A percentile compares a stretch with the other conserved stretches of the same genome.
phyloP scores from a whole-genome alignment of 805 yeast genomes.

The Candida palmyrensis region DNA sequence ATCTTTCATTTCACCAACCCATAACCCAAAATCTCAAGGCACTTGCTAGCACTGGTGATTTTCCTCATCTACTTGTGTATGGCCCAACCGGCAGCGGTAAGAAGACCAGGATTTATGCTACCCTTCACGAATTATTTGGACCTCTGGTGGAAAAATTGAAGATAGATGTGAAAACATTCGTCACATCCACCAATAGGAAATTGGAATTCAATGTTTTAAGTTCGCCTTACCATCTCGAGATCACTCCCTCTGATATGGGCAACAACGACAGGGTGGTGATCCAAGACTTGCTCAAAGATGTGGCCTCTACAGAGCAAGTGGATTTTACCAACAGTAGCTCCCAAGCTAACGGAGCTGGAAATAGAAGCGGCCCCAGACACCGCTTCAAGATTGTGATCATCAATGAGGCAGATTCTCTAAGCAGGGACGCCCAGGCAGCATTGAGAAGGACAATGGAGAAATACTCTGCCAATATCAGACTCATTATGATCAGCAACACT shows the following conservation, averaged over 20 bases:
- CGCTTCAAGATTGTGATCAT: constrained; percentile 78
- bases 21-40: constrained; percentile 63
- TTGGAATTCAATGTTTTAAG: constrained; percentile 91
- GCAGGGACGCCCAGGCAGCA: constrained; percentile 95
- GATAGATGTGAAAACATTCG: constrained; percentile 84
- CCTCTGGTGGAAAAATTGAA: constrained; percentile 71
- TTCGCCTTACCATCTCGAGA: constrained; percentile 84
- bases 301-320: constrained; percentile 95
- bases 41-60: constrained; percentile 65
- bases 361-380: constrained; percentile 21
- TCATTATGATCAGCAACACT: constrained; percentile 80
- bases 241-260: constrained; percentile 96
- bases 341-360: constrained; percentile 2
- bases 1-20: constrained; percentile 60
- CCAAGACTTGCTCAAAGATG: constrained; percentile 88
- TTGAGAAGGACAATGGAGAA: constrained; percentile 94
- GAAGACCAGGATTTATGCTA: constrained; percentile 83
- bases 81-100: constrained; percentile 98
- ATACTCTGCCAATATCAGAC: constrained; percentile 80
- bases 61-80: constrained; percentile 87
- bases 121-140: constrained; percentile 78
- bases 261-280: constrained; percentile 92
- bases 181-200: constrained; percentile 68
- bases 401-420: constrained; percentile 85
- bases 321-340: constrained; percentile 48